Evolutionary conservation across 768 basidiomycete species (phyloP).

Genomic region (Leccinum ochraceum): DNA sequence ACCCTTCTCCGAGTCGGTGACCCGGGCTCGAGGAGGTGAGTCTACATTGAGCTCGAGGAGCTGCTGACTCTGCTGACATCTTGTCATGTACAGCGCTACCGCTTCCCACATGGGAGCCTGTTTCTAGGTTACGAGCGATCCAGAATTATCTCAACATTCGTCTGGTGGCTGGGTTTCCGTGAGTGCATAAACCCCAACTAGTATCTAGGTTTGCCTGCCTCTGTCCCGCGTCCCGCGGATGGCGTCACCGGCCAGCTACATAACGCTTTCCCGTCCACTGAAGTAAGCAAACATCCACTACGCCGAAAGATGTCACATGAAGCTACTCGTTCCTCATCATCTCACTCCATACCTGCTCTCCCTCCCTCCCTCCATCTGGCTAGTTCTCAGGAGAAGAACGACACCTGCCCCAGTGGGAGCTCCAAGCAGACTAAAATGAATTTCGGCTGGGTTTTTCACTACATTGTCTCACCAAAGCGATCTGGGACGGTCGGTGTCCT

Average conservation of each 20-base stretch:
- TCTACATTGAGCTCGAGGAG: background rate
- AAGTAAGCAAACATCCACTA: constrained; percentile 1
- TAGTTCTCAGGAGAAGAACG: constrained; percentile 7
- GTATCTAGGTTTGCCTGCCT: background rate
- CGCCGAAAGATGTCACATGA: constrained; percentile 13
- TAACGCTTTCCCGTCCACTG: constrained; percentile 3
- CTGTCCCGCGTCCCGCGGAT: constrained; percentile 4
- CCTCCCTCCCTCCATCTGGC: constrained; percentile 20
- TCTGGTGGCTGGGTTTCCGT: constrained; percentile 1
- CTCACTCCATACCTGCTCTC: constrained; percentile 10
- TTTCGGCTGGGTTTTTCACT: constrained; percentile 45
- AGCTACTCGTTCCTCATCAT: constrained; percentile 9
- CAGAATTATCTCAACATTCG: constrained; percentile 6
- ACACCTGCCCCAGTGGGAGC: constrained; percentile 30
- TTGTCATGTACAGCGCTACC: background rate
- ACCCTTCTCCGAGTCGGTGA: background rate
- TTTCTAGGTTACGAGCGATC: constrained; percentile 16
- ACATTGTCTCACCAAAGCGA: constrained; percentile 26
- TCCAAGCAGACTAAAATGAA: constrained; percentile 38
- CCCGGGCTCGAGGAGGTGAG: constrained; percentile 7
- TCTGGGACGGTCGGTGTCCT: background rate
- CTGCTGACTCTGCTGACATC: background rate
- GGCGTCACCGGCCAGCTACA: constrained; percentile 5
- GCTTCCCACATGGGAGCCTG: constrained; percentile 13
- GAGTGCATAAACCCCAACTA: constrained; percentile 1